Conservation (phyloP, 805 yeast species). For the Metschnikowia drakensbergensis region DNA sequence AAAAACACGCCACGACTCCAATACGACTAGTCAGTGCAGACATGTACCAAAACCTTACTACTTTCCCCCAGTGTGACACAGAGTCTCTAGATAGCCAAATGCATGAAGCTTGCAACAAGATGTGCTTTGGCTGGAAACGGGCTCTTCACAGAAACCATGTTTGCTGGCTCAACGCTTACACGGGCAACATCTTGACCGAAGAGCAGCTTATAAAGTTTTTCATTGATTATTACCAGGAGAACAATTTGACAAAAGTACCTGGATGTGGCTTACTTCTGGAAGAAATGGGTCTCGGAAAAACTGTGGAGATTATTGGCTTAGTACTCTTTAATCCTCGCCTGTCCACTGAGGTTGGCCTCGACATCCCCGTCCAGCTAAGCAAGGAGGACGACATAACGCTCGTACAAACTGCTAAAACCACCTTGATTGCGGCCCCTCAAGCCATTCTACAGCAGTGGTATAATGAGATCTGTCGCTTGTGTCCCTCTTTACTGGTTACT, state of each 20-base stretch:
- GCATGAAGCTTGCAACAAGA: slow-evolving; percentile 30
- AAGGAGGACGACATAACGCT: slow-evolving; percentile 41
- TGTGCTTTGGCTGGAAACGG: slow-evolving; percentile 53
- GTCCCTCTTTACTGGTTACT: slow-evolving; percentile 59
- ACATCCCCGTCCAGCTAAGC: slow-evolving; percentile 25
- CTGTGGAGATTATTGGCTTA: slow-evolving; percentile 76
- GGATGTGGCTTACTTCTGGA: slow-evolving; percentile 77
- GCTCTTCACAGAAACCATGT: slow-evolving; percentile 9
- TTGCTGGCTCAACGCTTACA: slow-evolving; percentile 49
- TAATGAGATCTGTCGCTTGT: slow-evolving; percentile 57
- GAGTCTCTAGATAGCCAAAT: slow-evolving; percentile 22
- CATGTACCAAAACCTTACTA: background rate
- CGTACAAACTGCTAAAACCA: slow-evolving; percentile 57
- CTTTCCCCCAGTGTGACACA: slow-evolving; percentile 8
- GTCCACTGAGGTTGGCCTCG: slow-evolving; percentile 26
- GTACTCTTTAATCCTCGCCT: slow-evolving; percentile 59
- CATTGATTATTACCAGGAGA: slow-evolving; percentile 22
- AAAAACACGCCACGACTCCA: slow-evolving; percentile 20
- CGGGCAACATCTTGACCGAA: slow-evolving; percentile 43
- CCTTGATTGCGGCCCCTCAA: slow-evolving; percentile 82
- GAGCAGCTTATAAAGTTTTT: slow-evolving; percentile 24
- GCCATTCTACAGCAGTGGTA: slow-evolving; percentile 85
- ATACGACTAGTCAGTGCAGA: slow-evolving; percentile 19
- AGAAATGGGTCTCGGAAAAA: slow-evolving; percentile 97
- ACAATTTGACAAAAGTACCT: slow-evolving; percentile 30